Evolutionary conservation across 1,284 basidiomycete genomes (phyloP).

Genomic region (Cutaneotrichosporon dermatis): DNA sequence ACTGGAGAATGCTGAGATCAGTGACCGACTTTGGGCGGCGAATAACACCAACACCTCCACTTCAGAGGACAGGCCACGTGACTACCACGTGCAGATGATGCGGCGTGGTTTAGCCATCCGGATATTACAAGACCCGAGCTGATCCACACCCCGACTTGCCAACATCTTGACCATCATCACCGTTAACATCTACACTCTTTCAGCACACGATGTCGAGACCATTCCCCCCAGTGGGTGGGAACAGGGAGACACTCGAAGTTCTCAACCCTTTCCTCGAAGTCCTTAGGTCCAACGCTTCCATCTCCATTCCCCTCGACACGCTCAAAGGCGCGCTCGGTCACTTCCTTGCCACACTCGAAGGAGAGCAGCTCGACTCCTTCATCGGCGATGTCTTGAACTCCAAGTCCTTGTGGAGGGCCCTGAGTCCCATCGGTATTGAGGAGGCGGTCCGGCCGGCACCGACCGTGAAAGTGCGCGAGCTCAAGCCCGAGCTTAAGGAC

Average conservation of each 20-base stretch:
- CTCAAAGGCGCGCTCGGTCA: constrained; percentile 38
- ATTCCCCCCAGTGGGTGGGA: not conserved
- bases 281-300: constrained; percentile 19
- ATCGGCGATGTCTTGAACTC: constrained; percentile 24
- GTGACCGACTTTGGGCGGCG: not conserved
- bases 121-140: no score
- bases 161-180: not conserved
- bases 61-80: not conserved
- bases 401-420: constrained; percentile 22
- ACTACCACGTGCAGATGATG: not conserved
- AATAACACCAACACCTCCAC: not conserved
- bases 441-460: constrained; percentile 11
- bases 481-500: constrained; percentile 13
- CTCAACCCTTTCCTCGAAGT: constrained; percentile 27
- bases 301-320: constrained; percentile 28
- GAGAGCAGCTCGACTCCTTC: constrained; percentile 19
- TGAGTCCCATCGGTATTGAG: constrained; percentile 1
- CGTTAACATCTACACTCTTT: not conserved
- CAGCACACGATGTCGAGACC: not conserved
- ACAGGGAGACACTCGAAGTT: constrained; percentile 16
- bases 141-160: no score
- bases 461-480: not conserved
- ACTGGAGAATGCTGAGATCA: not conserved
- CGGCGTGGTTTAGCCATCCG: no score
- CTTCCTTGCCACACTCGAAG: constrained; percentile 30